phyloP scores from a whole-genome alignment of 257 asterid genomes.

The Solanum microdontum region DNA sequence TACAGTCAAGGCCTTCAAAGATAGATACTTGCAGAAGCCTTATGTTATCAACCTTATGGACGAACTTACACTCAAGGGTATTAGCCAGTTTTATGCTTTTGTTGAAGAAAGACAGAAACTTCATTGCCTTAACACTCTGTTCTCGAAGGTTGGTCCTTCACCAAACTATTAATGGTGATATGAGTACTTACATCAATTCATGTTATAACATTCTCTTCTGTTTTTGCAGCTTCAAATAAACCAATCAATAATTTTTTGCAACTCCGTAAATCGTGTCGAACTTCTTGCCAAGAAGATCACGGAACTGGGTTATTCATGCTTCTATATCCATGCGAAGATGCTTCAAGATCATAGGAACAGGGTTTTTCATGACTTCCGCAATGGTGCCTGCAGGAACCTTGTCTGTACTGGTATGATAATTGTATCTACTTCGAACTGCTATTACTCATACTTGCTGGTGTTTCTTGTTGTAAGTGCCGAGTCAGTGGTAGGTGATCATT shows the following conservation, averaged over 20 bases:
- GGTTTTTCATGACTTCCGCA: slow-evolving; percentile 89
- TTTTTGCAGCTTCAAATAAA: slow-evolving; percentile 76
- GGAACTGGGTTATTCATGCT: slow-evolving; percentile 86
- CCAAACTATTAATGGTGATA: background rate
- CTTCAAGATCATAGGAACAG: slow-evolving; percentile 93
- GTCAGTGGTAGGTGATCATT: background rate
- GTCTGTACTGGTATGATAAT: slow-evolving; percentile 68
- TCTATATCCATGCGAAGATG: slow-evolving; percentile 93
- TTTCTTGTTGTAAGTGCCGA: background rate
- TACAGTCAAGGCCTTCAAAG: slow-evolving; percentile 76
- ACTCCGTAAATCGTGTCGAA: slow-evolving; percentile 90
- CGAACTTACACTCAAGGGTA: slow-evolving; percentile 89
- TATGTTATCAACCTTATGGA: slow-evolving; percentile 88
- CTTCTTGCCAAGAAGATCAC: slow-evolving; percentile 91
- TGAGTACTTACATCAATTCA: background rate
- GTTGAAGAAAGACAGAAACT: slow-evolving; percentile 94
- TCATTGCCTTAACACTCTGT: slow-evolving; percentile 79
- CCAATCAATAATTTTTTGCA: slow-evolving; percentile 87
- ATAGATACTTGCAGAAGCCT: slow-evolving; percentile 56
- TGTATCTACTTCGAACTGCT: background rate
- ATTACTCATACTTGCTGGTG: background rate
- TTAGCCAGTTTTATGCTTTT: slow-evolving; percentile 77
- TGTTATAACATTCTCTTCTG: slow-evolving; percentile 2
- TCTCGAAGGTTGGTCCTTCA: slow-evolving; percentile 46
- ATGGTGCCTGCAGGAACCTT: slow-evolving; percentile 94